Evolutionary conservation across 208 protist genomes (phyloP).

Genomic region (Balamuthia mandrillaris): DNA sequence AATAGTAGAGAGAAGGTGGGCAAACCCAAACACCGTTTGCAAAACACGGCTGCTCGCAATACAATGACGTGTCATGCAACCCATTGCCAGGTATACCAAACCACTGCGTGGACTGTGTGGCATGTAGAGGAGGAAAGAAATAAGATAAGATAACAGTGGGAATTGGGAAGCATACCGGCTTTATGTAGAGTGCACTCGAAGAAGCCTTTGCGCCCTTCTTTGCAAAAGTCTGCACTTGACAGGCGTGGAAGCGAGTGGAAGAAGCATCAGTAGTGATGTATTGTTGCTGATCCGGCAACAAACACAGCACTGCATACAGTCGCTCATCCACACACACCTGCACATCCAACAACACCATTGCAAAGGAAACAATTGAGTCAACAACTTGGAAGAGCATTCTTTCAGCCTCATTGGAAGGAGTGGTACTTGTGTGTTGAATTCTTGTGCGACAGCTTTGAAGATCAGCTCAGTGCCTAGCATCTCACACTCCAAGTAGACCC

Average conservation of each 20-base stretch:
- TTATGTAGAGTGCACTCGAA: neutral
- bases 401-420: too few species aligned
- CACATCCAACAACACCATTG: neutral
- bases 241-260: neutral
- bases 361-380: too few species aligned
- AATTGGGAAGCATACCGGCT: neutral
- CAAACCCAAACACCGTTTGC: neutral
- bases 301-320: too few species aligned
- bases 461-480: neutral
- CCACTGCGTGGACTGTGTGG: neutral
- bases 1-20: neutral
- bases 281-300: too few species aligned
- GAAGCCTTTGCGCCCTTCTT: neutral
- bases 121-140: neutral
- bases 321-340: neutral
- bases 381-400: too few species aligned
- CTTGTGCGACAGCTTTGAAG: neutral
- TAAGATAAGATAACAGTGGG: neutral
- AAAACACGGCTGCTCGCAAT: neutral
- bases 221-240: neutral
- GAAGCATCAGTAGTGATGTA: neutral
- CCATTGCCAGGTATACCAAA: neutral
- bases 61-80: neutral
- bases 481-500: neutral
- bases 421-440: neutral